Evolutionary conservation across 2,329 filamentous ascomycete species (phyloP).

Genomic region (Tolypocladium sp.): DNA sequence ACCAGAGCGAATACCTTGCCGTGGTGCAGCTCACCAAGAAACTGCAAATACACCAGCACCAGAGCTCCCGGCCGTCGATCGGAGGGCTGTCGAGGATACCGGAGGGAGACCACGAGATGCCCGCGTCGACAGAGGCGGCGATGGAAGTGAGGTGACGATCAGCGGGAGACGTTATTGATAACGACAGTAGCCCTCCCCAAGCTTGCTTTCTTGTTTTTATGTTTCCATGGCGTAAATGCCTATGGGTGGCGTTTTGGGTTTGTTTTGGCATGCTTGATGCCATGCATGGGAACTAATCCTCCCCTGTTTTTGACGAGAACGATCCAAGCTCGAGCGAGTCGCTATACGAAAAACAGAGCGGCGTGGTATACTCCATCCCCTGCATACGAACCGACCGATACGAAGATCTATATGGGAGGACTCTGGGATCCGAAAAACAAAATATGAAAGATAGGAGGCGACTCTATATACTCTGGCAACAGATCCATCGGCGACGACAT

Average conservation of each 20-base stretch:
- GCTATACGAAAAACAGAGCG: background rate
- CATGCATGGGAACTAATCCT: background rate
- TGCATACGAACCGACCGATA: background rate
- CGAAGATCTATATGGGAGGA: conserved; percentile 4
- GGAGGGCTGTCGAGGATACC: conserved; percentile 46
- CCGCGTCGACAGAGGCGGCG: conserved; percentile 14
- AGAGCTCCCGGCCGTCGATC: conserved; percentile 23
- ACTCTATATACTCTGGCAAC: conserved; percentile 21
- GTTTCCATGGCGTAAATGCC: background rate
- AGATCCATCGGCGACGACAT: conserved; percentile 18
- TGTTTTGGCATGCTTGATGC: background rate
- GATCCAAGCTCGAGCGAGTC: background rate
- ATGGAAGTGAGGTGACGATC: conserved; percentile 18
- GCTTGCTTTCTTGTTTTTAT: conserved; percentile 1
- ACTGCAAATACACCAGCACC: conserved; percentile 57
- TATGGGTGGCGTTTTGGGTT: conserved; percentile 7
- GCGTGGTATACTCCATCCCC: background rate
- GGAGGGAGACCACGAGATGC: conserved; percentile 46
- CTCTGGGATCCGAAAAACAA: background rate
- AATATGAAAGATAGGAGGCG: conserved; percentile 10
- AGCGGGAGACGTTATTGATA: background rate
- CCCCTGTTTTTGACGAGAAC: background rate
- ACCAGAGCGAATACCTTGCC: conserved; percentile 67
- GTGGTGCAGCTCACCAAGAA: conserved; percentile 82
- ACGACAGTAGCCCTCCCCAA: background rate